Evolutionary conservation across 495 filamentous ascomycete species (phyloP), one percentile per base, ranked within the genome.

Genomic region (Aspergillus homomorphus): DNA sequence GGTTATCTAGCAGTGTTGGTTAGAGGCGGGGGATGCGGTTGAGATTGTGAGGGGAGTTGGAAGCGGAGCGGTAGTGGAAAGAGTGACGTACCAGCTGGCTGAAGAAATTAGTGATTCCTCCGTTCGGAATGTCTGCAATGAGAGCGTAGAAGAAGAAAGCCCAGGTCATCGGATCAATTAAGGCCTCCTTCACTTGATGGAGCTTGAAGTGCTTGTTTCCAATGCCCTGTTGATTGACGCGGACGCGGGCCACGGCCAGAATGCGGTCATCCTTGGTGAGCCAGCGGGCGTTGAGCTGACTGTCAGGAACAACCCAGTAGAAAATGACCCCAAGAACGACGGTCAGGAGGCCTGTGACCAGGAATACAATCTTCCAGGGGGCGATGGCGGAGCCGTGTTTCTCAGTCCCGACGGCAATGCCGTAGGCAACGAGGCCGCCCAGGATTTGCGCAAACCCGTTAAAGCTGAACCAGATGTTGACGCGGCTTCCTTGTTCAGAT

Each of bases 101-200:
- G 72, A 90, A 90, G 69, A 89, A 91, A 58, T 89, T 90, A 26
- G 73, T 81, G 48, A 91, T 79, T 14, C 87, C 88, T 20, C 86
- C 84, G 61, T 87, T 87, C 1, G 84, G 84, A 49, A 89, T 87
- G 65, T 87, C 80, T 7, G 77, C 80, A 50, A 85, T 74, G 19
- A 85, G 66, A 1, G 84, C 81, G 59, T 82, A 87, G 51, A 87
- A 78, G 41, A 84, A 80, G 64, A 89, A 87, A 1, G 84, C 83
- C 85, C 75, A 87, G 21, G 82, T 83, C 71, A 85, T 81, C 1
- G 84, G 85, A 59, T 88, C 85, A 24, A 72, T 20, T 3, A 87
- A 66, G 0, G 83, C 78, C 59, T 87, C 84, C 43, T 78, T 80
- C 42, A 83, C 76, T 56, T 89, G 87, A 28, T 85, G 81, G 61